phyloP scores from a whole-genome alignment of 129 eudicot species.

The Scalesia atractyloides region DNA sequence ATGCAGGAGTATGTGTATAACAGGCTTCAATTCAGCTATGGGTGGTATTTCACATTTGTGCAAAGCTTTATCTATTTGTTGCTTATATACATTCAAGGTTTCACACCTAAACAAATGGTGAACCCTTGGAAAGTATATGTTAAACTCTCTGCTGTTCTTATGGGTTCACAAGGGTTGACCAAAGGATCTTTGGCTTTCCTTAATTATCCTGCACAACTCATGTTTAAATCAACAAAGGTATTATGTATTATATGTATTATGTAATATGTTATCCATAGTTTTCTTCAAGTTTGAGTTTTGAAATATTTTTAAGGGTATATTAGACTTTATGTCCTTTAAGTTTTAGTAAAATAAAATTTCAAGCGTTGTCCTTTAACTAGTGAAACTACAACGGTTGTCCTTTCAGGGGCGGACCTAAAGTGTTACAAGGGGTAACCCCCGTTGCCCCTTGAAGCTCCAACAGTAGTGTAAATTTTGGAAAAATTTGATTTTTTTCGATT shows the following conservation, averaged over 20 bases:
- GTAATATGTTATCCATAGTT: background rate
- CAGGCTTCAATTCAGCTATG: conserved; percentile 63
- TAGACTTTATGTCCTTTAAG: background rate
- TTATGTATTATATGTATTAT: no score
- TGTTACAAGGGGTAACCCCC: no score
- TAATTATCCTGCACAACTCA: conserved; percentile 81
- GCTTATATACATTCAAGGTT: conserved; percentile 64
- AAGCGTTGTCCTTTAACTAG: no score
- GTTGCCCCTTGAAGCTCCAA: no score
- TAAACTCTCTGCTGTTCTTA: conserved; percentile 74
- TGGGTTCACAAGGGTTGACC: conserved; percentile 81
- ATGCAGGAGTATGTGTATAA: conserved; percentile 62
- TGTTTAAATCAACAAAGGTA: conserved; percentile 91
- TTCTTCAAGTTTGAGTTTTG: background rate
- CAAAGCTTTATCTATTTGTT: conserved; percentile 76
- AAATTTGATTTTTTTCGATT: no score
- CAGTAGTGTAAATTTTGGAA: no score
- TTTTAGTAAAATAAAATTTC: no score
- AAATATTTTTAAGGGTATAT: background rate
- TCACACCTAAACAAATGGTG: conserved; percentile 74
- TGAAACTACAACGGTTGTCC: no score
- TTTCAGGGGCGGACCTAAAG: no score
- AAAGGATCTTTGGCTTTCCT: conserved; percentile 81
- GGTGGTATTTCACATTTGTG: conserved; percentile 83
- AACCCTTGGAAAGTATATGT: conserved; percentile 41